phyloP scores from a whole-genome alignment of 805 yeast genomes.

The Diddensiella transvaalensis region DNA sequence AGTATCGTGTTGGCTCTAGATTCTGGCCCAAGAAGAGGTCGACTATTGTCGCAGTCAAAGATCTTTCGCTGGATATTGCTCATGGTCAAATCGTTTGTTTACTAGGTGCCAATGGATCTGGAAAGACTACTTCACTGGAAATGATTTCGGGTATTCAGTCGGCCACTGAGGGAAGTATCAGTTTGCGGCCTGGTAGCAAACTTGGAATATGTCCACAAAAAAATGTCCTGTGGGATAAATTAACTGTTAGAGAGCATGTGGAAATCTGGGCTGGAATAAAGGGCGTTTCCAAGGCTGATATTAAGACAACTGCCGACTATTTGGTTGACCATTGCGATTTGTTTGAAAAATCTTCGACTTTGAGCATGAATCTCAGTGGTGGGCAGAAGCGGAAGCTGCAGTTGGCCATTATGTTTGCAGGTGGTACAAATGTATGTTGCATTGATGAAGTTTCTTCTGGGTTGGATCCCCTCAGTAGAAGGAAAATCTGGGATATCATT shows the following conservation, averaged over 20 bases:
- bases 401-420: slow-evolving; percentile 36
- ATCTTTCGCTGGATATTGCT: slow-evolving; percentile 27
- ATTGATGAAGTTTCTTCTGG: slow-evolving; percentile 39
- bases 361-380: slow-evolving; percentile 30
- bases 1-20: slow-evolving; percentile 20
- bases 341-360: slow-evolving; percentile 22
- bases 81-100: slow-evolving; percentile 34
- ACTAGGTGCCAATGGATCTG: slow-evolving; percentile 38
- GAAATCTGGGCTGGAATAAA: slow-evolving; percentile 34
- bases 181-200: slow-evolving; percentile 24
- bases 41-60: slow-evolving; percentile 31
- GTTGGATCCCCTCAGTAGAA: slow-evolving; percentile 35
- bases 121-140: slow-evolving; percentile 38
- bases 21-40: slow-evolving; percentile 7
- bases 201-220: slow-evolving; percentile 37
- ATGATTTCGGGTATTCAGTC: slow-evolving; percentile 35
- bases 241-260: slow-evolving; percentile 34
- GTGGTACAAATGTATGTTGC: slow-evolving; percentile 35
- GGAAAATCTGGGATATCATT: slow-evolving; percentile 37
- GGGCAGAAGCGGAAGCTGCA: slow-evolving; percentile 38
- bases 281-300: slow-evolving; percentile 23
- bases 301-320: slow-evolving; percentile 18
- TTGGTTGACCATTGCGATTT: slow-evolving; percentile 33
- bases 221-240: slow-evolving; percentile 36
- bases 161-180: slow-evolving; percentile 28